phyloP scores from a whole-genome alignment of 495 filamentous ascomycete species.

The Ramalina intermedia region DNA sequence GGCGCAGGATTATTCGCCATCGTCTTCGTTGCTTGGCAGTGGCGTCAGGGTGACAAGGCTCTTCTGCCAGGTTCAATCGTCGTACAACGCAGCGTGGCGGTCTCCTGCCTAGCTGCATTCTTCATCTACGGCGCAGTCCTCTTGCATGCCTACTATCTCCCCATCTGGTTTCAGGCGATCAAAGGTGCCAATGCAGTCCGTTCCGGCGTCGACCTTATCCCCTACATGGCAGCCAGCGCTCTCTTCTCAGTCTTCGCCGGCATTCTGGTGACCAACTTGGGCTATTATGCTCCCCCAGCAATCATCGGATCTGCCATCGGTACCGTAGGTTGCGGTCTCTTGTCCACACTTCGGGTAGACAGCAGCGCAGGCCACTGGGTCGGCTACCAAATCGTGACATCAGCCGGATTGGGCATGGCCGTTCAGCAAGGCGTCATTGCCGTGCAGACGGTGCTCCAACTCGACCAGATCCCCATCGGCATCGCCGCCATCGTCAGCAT shows the following conservation, averaged over 20 bases:
- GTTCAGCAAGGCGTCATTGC: constrained; percentile 23
- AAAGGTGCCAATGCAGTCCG: constrained; percentile 18
- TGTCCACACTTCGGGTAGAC: constrained; percentile 41
- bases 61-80: constrained; percentile 24
- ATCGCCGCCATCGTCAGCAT: constrained; percentile 38
- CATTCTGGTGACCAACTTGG: constrained; percentile 34
- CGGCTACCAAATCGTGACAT: constrained; percentile 41
- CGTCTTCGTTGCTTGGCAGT: constrained; percentile 19
- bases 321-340: constrained; percentile 44
- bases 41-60: constrained; percentile 24
- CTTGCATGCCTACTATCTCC: constrained; percentile 43
- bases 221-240: constrained; percentile 30
- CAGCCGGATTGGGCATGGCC: constrained; percentile 23
- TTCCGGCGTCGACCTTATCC: constrained; percentile 24
- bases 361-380: constrained; percentile 42
- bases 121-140: constrained; percentile 19
- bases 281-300: constrained; percentile 52
- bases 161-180: constrained; percentile 65
- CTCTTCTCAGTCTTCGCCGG: constrained; percentile 34
- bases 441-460: constrained; percentile 25
- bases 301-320: constrained; percentile 36
- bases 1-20: constrained; percentile 19
- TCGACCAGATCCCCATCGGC: constrained; percentile 24
- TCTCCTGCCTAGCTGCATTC: constrained; percentile 15
- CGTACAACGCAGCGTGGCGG: constrained; percentile 23